Evolutionary conservation across 2,329 filamentous ascomycete species (phyloP).

Genomic region (Coniochaeta prunicola): DNA sequence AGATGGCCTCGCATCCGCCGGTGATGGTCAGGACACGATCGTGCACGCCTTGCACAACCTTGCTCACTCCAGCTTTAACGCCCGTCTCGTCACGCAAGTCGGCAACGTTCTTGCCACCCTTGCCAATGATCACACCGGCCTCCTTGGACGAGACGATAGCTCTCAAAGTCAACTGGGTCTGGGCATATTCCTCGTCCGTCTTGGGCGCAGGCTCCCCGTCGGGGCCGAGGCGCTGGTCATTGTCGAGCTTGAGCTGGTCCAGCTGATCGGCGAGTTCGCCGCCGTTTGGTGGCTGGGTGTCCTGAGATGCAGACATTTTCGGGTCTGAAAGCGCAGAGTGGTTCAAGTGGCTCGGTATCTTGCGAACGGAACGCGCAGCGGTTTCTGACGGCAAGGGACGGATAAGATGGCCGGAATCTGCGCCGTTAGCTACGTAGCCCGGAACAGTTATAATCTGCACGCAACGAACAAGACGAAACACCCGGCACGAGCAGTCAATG

Average conservation of each 20-base stretch:
- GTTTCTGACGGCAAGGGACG: not conserved
- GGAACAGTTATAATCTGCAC: not conserved
- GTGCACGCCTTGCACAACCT: slow-evolving; percentile 95
- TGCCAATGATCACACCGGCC: slow-evolving; percentile 97
- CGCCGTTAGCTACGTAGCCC: not conserved
- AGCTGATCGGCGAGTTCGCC: slow-evolving; percentile 54
- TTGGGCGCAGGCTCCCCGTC: slow-evolving; percentile 77
- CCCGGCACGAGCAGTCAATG: not conserved
- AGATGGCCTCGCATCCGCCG: slow-evolving; percentile 78
- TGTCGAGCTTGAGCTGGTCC: slow-evolving; percentile 59
- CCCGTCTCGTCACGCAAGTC: slow-evolving; percentile 96
- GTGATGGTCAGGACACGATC: slow-evolving; percentile 96
- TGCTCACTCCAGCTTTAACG: slow-evolving; percentile 96
- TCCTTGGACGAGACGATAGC: slow-evolving; percentile 99
- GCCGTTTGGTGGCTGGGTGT: slow-evolving; percentile 48
- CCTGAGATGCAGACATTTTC: slow-evolving; percentile 57
- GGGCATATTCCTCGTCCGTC: slow-evolving; percentile 94
- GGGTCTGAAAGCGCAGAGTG: slow-evolving; percentile 8
- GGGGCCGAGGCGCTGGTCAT: slow-evolving; percentile 52
- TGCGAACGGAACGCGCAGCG: not conserved
- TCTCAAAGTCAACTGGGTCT: slow-evolving; percentile 85
- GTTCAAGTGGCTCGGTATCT: slow-evolving; percentile 1
- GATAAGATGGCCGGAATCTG: not conserved
- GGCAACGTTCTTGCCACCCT: slow-evolving; percentile 96
- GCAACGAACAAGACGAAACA: not conserved